Evolutionary conservation across 768 basidiomycete species (phyloP).

Genomic region (Termitomyces sp.): DNA sequence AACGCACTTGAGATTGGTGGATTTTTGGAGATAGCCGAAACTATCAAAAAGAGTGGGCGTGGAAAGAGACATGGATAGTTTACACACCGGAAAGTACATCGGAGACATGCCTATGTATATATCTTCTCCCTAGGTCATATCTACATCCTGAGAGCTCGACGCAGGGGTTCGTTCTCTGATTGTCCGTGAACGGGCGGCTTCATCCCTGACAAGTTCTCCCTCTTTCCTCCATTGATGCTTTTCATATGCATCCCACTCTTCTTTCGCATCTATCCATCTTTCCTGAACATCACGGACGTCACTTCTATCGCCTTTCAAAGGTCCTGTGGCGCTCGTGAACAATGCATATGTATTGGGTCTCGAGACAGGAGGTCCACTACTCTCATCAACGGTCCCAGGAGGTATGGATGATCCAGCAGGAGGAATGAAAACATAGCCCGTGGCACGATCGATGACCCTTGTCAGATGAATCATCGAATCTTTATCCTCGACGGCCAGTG

Average conservation of each 20-base stretch:
- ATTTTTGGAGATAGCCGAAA: conserved; percentile 60
- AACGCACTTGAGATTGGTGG: conserved; percentile 88
- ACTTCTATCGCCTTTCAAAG: conserved; percentile 44
- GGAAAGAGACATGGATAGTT: conserved; percentile 15
- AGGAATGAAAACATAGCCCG: conserved; percentile 88
- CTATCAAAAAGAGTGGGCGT: conserved; percentile 26
- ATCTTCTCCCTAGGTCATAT: conserved; percentile 11
- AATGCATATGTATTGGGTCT: conserved; percentile 67
- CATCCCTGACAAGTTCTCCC: conserved; percentile 54
- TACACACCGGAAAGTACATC: not conserved
- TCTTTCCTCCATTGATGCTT: conserved; percentile 73
- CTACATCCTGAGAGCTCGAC: conserved; percentile 7
- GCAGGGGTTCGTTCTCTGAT: conserved; percentile 28
- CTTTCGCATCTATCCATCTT: conserved; percentile 85
- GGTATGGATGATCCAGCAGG: conserved; percentile 27
- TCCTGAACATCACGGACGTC: conserved; percentile 83
- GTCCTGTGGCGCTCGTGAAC: conserved; percentile 62
- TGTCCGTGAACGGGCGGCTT: conserved; percentile 28
- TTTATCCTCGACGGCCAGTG: conserved; percentile 97
- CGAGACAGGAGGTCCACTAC: conserved; percentile 33
- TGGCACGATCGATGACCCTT: conserved; percentile 82
- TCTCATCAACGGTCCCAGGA: conserved; percentile 31
- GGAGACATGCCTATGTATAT: not conserved
- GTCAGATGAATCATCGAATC: conserved; percentile 90
- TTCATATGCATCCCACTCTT: conserved; percentile 82